Percentiles rank a stretch among this genome's conserved stretches.
phyloP scores from a whole-genome alignment of 768 basidiomycete genomes.

The Dacryopinax primogenitus region DNA sequence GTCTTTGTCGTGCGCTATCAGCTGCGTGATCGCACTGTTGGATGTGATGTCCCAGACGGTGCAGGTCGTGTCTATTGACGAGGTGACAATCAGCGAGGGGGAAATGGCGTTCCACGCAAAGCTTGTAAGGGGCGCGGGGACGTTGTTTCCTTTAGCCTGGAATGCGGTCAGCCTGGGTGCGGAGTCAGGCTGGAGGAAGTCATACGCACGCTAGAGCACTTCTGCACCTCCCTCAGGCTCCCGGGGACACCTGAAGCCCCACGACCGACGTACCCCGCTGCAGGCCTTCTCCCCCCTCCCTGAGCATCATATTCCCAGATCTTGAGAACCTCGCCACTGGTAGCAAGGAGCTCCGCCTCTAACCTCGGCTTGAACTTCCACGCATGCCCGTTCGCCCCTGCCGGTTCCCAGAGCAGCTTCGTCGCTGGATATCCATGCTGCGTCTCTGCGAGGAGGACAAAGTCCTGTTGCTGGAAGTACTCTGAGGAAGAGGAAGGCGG shows the following conservation, averaged over 20 bases:
- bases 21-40: conserved; percentile 83
- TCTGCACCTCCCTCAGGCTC: conserved; percentile 12
- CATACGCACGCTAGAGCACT: conserved; percentile 40
- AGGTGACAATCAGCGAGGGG: conserved; percentile 85
- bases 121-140: conserved; percentile 81
- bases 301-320: conserved; percentile 77
- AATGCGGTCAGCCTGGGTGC: conserved; percentile 1
- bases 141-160: conserved; percentile 77
- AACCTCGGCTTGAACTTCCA: conserved; percentile 55
- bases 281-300: conserved; percentile 16
- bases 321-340: conserved; percentile 83
- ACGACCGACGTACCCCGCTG: conserved; percentile 19
- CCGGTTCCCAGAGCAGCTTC: conserved; percentile 85
- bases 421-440: conserved; percentile 89
- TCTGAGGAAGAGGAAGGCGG: conserved; percentile 21
- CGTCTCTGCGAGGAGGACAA: conserved; percentile 70
- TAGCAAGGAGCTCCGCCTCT: conserved; percentile 72
- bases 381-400: conserved; percentile 43
- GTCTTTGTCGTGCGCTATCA: conserved; percentile 92
- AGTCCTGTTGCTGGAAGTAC: conserved; percentile 41
- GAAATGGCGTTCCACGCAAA: conserved; percentile 96
- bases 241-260: conserved; percentile 16
- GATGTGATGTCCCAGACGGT: conserved; percentile 99
- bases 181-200: conserved; percentile 6
- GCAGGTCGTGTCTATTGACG: conserved; percentile 96